These are phyloP conservation scores for Penicillium coffeae DNA, from an alignment of 495 filamentous ascomycete species.

Conservation along the genomic window DNA sequence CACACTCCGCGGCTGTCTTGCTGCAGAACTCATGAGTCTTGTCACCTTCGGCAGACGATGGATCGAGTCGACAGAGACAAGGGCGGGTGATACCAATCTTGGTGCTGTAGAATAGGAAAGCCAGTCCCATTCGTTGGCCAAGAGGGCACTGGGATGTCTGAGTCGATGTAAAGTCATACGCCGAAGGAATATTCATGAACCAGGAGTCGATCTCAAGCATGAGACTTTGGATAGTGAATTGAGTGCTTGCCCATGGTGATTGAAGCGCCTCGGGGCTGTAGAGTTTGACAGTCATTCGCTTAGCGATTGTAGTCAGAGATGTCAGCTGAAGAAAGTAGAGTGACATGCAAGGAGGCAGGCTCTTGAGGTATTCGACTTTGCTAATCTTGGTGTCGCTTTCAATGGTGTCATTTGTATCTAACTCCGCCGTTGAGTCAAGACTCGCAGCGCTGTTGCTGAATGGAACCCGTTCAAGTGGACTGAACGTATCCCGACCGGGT, in stretches of 20 bases:
- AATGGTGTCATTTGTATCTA: constrained; percentile 18
- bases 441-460: constrained; percentile 18
- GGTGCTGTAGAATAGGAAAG: constrained; percentile 55
- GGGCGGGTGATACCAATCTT: constrained; percentile 59
- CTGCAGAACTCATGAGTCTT: constrained; percentile 47
- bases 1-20: constrained; percentile 51
- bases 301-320: constrained; percentile 48
- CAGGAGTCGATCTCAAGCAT: constrained; percentile 38
- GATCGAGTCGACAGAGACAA: constrained; percentile 54
- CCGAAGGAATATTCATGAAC: constrained; percentile 36
- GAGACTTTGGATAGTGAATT: constrained; percentile 39
- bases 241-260: constrained; percentile 48
- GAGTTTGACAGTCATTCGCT: constrained; percentile 49
- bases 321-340: constrained; percentile 49
- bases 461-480: constrained; percentile 18
- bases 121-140: constrained; percentile 43
- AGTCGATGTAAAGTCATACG: constrained; percentile 38
- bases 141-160: constrained; percentile 29
- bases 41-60: constrained; percentile 23
- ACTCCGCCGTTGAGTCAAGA: constrained; percentile 23
- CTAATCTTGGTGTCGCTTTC: constrained; percentile 18
- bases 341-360: constrained; percentile 36
- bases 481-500: constrained; percentile 16
- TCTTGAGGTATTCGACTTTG: constrained; percentile 24
- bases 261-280: constrained; percentile 52